A percentile compares a stretch with the other conserved stretches of the same genome.
These are phyloP conservation scores for Beverwykella pulmonaria DNA, from an alignment of 495 filamentous ascomycete genomes.

Conservation along the genomic window DNA sequence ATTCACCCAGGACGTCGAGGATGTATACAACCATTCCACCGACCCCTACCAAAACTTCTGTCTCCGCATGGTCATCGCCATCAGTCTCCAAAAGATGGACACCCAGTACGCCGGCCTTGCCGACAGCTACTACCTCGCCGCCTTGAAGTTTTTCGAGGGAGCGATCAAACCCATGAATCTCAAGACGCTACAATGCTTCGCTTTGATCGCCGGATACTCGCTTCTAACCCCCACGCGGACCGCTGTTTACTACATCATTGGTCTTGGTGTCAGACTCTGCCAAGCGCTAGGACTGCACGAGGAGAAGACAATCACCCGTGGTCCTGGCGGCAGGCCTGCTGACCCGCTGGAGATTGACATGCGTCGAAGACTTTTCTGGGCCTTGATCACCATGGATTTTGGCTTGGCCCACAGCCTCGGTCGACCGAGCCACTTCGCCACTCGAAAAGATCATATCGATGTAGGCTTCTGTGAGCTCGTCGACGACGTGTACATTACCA, in stretches of 20 bases:
- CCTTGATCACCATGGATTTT: slow-evolving; percentile 79
- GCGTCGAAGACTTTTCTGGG: slow-evolving; percentile 84
- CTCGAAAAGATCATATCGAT: slow-evolving; percentile 74
- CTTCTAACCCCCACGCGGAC: slow-evolving; percentile 86
- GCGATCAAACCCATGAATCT: slow-evolving; percentile 80
- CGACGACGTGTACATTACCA: slow-evolving; percentile 77
- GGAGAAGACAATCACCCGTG: slow-evolving; percentile 71
- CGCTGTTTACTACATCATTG: slow-evolving; percentile 87
- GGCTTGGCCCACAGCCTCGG: slow-evolving; percentile 86
- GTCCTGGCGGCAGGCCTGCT: slow-evolving; percentile 41
- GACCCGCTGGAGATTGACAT: slow-evolving; percentile 80
- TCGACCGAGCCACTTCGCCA: slow-evolving; percentile 78
- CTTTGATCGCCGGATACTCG: slow-evolving; percentile 88
- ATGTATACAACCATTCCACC: slow-evolving; percentile 72
- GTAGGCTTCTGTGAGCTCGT: slow-evolving; percentile 78
- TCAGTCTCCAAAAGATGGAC: slow-evolving; percentile 87
- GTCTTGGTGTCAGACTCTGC: slow-evolving; percentile 78
- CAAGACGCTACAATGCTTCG: slow-evolving; percentile 85
- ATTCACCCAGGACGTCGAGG: slow-evolving; percentile 73
- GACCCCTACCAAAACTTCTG: slow-evolving; percentile 85
- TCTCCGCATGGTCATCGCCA: slow-evolving; percentile 84
- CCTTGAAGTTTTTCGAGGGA: slow-evolving; percentile 75
- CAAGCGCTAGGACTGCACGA: slow-evolving; percentile 83
- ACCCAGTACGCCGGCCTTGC: slow-evolving; percentile 79
- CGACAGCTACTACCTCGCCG: slow-evolving; percentile 88